Base-by-base conservation (phyloP, 169 alveolate species). In the Plasmodium cynomolgi region DNA sequence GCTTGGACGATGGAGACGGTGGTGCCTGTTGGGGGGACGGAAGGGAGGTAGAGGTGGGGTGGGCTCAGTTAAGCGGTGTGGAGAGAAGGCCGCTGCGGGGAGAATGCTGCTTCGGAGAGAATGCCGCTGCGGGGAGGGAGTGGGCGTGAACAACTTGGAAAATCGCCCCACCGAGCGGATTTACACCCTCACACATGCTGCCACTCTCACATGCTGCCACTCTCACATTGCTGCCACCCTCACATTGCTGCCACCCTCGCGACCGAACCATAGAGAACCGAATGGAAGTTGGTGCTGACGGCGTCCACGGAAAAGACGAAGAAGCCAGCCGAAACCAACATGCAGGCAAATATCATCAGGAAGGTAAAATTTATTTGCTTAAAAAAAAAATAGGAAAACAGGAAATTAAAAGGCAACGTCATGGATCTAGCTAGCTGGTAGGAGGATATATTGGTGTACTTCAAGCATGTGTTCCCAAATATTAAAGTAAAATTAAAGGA, bases 381-480 rank as follows among this genome's bases (percentile, higher is more conserved):
- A 44, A 86, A 86, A 77, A 77, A 86, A 86, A 86, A 86, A 31
- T 86, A 86, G 29, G 93, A 86, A 41, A 86, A 86, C 4, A 86
- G 44, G 41, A 86, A 86, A 54, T 86, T 86, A 23, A 86, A 86
- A 50, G 93, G 93, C 62, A 86, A 23, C 26, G 93, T 86, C 93
- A 86, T 86, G 41, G 93, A 86, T 86, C 93, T 86, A 17, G 93
- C 81, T 77, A 86, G 73, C 71, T 86, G 93, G 44, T 77, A 86
- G 15, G 71, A 75, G 13, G 93, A 86, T 77, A 86, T 77, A 34
- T 54, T 86, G 4, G 93, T 86, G 71, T 86, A 58, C 68, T 75
- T 86, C 81, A 86, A 86, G 15, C 93, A 86, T 31, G 80, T 77
- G 31, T 86, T 86, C 23, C 93, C 93, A 74, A 86, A 86, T 33